Conservation (phyloP, 2,329 filamentous ascomycete species). For the Botrytis fragariae region DNA sequence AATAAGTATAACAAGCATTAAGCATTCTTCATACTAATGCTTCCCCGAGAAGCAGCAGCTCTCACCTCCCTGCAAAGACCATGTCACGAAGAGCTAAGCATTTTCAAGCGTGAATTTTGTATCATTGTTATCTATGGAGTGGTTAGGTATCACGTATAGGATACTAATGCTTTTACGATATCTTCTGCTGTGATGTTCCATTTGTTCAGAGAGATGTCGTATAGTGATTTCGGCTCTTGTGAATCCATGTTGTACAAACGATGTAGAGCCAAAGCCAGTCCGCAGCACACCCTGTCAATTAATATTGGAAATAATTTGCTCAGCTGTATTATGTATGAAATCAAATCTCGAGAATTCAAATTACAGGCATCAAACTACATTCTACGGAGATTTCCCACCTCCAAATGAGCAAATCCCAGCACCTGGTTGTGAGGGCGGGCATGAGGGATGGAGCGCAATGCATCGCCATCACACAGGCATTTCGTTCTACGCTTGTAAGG, state of each 20-base stretch:
- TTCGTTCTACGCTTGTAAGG: constrained; percentile 12
- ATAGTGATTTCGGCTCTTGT: not conserved
- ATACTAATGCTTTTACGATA: not conserved
- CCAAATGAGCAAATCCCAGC: not conserved
- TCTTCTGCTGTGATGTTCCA: not conserved
- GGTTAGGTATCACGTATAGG: not conserved
- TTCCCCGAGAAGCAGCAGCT: constrained; percentile 2
- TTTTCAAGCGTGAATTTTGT: not conserved
- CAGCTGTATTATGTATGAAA: not conserved
- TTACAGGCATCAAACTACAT: not conserved
- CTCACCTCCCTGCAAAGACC: not conserved
- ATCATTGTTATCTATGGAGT: not conserved
- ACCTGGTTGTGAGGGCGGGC: not conserved
- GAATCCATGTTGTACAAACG: constrained; percentile 4
- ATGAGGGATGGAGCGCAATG: not conserved
- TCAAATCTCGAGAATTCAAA: not conserved
- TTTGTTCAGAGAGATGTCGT: not conserved
- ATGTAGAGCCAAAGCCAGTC: not conserved
- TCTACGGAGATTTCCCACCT: constrained; percentile 16
- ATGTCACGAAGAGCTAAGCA: not conserved
- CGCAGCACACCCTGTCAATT: not conserved
- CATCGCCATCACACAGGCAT: not conserved
- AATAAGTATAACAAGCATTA: not conserved
- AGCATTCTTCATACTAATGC: not conserved
- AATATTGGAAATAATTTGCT: not conserved